Evolutionary conservation across 441 rosid species (phyloP), one percentile per base, ranked within the genome.

Genomic region (Euphorbia celastroides): DNA sequence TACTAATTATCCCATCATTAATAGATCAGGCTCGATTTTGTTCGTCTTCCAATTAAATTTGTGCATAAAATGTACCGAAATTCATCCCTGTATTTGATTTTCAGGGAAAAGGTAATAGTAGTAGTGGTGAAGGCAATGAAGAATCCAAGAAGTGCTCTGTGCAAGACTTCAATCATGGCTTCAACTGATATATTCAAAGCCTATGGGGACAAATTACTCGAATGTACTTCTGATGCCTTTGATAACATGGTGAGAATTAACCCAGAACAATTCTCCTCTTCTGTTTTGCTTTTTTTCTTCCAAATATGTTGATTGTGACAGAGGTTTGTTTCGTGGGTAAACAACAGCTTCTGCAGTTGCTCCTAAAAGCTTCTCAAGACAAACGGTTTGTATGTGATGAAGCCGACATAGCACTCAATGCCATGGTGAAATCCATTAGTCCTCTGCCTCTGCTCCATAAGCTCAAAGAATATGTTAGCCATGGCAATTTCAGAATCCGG

Each of bases 301-400:
- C 5, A 38, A 25, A 5, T 25, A 51, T 55, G 50, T 52, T 9
- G 20, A 11, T 16, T 11, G 12, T 16, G 48, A 23, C 17, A 23
- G 23, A 1, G 2, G 27, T 61, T 25, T 42, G 16, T 42, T 46
- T n/a, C n/a, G n/a, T n/a, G n/a, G n/a, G n/a, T n/a, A n/a, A n/a
- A n/a, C n/a, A 48, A 67, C 87, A 93, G 95, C 59, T 91, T 16
- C 64, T 93, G 76, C 99, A 91, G 81, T 72, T 93, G 67, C 78
- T 93, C 30, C 77, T 93, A 73, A 93, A 93, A 86, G 92, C 96
- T 62, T 91, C 93, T n/a, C 97, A 89, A 61, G 98, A 93, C 82
- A 93, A 93, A 78, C 75, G 81, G 77, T 93, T 93, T 64, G 95
- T 93, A 25, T 87, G 99, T 20, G 97, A 93, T 77, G 95, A 89